Base-by-base conservation (phyloP, 2,329 filamentous ascomycete species). In the Alternaria arborescens region DNA sequence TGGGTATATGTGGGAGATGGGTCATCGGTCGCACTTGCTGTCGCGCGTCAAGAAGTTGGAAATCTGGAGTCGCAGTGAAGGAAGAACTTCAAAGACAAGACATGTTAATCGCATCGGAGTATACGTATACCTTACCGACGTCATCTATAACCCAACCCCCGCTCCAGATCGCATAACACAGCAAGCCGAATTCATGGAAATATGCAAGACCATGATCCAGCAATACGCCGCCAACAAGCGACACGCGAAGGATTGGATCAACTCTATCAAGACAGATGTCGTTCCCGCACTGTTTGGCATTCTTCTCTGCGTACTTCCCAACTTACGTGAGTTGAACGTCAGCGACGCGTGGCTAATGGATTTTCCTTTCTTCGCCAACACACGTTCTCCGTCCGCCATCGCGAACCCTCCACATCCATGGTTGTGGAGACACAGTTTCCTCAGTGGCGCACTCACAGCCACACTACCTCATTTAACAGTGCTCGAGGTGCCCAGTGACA, bases 261-360 rank as follows among this genome's bases (percentile, higher is more conserved):
- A 7, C 1, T 60, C 61, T 3, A 34, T 70, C 1, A 6, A 16
- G 2, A 38, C 52, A 2, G 65, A 69, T 18, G 50, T 61, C 3
- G 41, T 69, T 8, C 57, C 60, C 1, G 60, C 56, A 1, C 30
- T 70, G 2, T 58, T 70, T 0, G 61, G 52, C 8, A 24, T 65
- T 12, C 51, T 69, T 0, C 38, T 69, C 8, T 54, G 59, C 42
- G 38, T 24, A 1, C 30, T 69, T 12, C 62, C 65, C 2, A 62
- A 64, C 3, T n/a, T 70, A 24, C 52, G 55, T 12, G 57, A 65
- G n/a, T 26, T 70, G 3, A 52, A 52, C 3, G 34, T 65, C 16
- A 55, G 64, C 5, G 52, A 60, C 2, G 34, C 59, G 5, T 67
- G 66, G 64, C 44, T 70, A 6, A 61, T 69, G 57, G 64, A 70